Evolutionary conservation across 805 yeast genomes (phyloP).

Genomic region (Tetrapisispora iriomotensis): DNA sequence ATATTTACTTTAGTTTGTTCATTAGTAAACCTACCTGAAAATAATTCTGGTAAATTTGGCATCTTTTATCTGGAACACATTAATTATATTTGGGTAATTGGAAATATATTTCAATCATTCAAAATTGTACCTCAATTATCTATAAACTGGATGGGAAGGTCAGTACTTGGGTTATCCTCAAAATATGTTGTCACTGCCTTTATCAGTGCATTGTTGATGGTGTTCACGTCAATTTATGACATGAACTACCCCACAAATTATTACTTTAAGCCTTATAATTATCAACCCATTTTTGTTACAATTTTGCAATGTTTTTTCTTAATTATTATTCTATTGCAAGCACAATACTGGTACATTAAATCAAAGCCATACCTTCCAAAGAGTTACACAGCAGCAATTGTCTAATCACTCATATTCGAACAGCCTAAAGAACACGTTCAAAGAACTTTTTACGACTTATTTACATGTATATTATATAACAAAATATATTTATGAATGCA

Average conservation of each 20-base stretch:
- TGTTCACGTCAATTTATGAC: constrained; percentile 3
- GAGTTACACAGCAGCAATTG: constrained; percentile 1
- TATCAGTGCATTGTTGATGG: background rate
- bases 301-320: constrained; percentile 11
- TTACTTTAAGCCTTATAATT: constrained; percentile 19
- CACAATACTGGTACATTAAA: constrained; percentile 18
- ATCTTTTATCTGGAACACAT: constrained; percentile 33
- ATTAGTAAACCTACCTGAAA: constrained; percentile 10
- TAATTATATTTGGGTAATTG: constrained; percentile 33
- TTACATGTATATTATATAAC: too few relatives aligned
- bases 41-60: constrained; percentile 25
- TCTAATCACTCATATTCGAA: background rate
- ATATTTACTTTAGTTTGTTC: constrained; percentile 18
- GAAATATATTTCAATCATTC: constrained; percentile 18
- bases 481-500: background rate
- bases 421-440: too few relatives aligned
- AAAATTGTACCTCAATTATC: constrained; percentile 35
- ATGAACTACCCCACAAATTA: constrained; percentile 3
- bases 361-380: constrained; percentile 16
- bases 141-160: constrained; percentile 32
- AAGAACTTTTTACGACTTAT: too few relatives aligned
- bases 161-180: constrained; percentile 25
- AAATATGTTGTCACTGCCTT: constrained; percentile 11
- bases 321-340: constrained; percentile 18
- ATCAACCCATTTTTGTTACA: constrained; percentile 12